phyloP scores from a whole-genome alignment of 208 protist genomes.

The Trypanosoma grayi region DNA sequence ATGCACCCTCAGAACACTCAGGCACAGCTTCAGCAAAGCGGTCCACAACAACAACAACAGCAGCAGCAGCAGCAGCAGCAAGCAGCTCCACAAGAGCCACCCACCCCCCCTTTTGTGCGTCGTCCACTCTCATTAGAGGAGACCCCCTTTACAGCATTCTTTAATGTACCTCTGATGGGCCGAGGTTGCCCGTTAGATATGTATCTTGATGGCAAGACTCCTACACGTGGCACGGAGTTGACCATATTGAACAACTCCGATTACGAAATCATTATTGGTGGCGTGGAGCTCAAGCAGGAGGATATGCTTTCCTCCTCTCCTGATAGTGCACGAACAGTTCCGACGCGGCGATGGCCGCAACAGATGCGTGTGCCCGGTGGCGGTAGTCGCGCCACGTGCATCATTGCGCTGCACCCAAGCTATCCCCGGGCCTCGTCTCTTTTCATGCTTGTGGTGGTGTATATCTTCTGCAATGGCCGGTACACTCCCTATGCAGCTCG shows the following conservation, averaged over 20 bases:
- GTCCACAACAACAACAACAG: constrained; percentile 23
- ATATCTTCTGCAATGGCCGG: constrained; percentile 55
- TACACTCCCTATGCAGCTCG: constrained; percentile 65
- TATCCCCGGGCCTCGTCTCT: constrained; percentile 70
- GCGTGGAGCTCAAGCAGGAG: constrained; percentile 84
- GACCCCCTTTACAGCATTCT: constrained; percentile 67
- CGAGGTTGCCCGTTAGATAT: constrained; percentile 83
- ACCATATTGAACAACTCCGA: constrained; percentile 80
- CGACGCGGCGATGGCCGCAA: constrained; percentile 82
- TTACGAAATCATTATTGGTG: constrained; percentile 65
- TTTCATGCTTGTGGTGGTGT: constrained; percentile 73
- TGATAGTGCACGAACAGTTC: constrained; percentile 69
- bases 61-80: constrained; percentile 36
- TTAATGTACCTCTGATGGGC: constrained; percentile 54
- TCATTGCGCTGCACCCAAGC: constrained; percentile 82
- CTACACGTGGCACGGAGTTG: constrained; percentile 82
- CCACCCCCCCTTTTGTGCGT: constrained; percentile 68
- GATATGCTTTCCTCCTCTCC: constrained; percentile 72
- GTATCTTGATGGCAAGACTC: constrained; percentile 78
- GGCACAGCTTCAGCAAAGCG: neutral
- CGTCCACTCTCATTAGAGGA: constrained; percentile 67
- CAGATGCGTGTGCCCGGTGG: constrained; percentile 62
- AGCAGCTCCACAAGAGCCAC: constrained; percentile 25
- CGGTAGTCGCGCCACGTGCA: constrained; percentile 45
- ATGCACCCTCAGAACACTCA: neutral